phyloP scores from a whole-genome alignment of 1,284 basidiomycete species.

The Thelephora terrestris region DNA sequence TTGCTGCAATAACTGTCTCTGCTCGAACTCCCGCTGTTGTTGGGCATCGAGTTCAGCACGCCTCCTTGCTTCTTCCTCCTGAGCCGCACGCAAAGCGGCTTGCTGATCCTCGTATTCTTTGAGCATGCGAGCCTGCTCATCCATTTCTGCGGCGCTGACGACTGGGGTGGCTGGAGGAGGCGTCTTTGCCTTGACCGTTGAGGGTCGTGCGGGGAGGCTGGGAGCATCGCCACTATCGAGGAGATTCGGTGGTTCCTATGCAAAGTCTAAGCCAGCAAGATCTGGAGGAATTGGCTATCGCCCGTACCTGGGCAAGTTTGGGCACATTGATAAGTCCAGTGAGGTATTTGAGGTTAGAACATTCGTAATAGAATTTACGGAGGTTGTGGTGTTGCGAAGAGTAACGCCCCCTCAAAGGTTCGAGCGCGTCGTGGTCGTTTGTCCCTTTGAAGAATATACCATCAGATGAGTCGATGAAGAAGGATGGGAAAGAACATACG shows the following conservation, averaged over 20 bases:
- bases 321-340: constrained; percentile 95
- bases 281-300: not conserved
- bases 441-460: constrained; percentile 48
- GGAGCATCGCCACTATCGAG: constrained; percentile 75
- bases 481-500: constrained; percentile 36
- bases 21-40: constrained; percentile 87
- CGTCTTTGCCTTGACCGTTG: constrained; percentile 44
- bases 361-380: constrained; percentile 96
- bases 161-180: constrained; percentile 61
- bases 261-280: constrained; percentile 7
- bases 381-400: constrained; percentile 83
- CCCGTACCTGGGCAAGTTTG: constrained; percentile 76
- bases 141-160: constrained; percentile 71
- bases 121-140: constrained; percentile 90
- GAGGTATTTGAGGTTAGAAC: constrained; percentile 92
- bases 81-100: constrained; percentile 64
- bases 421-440: constrained; percentile 77
- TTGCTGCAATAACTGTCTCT: constrained; percentile 79
- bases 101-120: constrained; percentile 98
- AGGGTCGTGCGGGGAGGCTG: constrained; percentile 82
- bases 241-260: constrained; percentile 89
- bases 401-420: constrained; percentile 79
- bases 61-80: constrained; percentile 76
- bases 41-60: constrained; percentile 72
- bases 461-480: not conserved